These are phyloP conservation scores for Pleomassaria siparia DNA, from an alignment of 2,329 filamentous ascomycete species.

Conservation along the genomic window DNA sequence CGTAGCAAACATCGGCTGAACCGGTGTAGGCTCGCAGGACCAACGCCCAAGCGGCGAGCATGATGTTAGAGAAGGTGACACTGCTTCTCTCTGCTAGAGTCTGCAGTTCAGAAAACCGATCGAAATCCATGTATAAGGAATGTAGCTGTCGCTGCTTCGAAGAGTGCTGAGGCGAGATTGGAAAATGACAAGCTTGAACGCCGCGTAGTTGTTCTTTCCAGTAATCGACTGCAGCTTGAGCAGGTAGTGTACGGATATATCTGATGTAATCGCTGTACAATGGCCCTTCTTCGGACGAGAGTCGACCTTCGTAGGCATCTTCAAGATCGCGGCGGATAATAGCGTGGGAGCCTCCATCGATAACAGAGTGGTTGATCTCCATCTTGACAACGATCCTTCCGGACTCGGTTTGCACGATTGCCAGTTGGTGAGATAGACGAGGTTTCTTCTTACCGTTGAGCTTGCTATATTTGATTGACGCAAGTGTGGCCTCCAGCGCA, in stretches of 20 bases:
- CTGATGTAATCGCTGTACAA: slow-evolving; percentile 41
- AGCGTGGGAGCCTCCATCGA: slow-evolving; percentile 36
- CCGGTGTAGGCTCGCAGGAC: slow-evolving; percentile 33
- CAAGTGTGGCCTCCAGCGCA: slow-evolving; percentile 23
- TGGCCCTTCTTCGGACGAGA: slow-evolving; percentile 28
- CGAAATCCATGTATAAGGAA: slow-evolving; percentile 33
- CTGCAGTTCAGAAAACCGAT: slow-evolving; percentile 32
- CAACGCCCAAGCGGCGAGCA: slow-evolving; percentile 35
- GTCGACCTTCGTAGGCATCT: slow-evolving; percentile 30
- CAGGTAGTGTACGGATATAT: slow-evolving; percentile 26
- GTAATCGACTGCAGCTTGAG: slow-evolving; percentile 25
- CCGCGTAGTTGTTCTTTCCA: slow-evolving; percentile 36
- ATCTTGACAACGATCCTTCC: slow-evolving; percentile 36
- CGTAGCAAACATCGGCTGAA: slow-evolving; percentile 38
- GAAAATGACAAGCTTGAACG: slow-evolving; percentile 38
- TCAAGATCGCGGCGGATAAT: slow-evolving; percentile 35
- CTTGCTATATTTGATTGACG: slow-evolving; percentile 27
- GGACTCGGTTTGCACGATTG: slow-evolving; percentile 28
- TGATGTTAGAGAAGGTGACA: slow-evolving; percentile 36
- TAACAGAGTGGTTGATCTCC: slow-evolving; percentile 39
- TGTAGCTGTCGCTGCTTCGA: slow-evolving; percentile 27
- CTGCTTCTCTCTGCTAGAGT: slow-evolving; percentile 26
- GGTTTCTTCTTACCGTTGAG: slow-evolving; percentile 34
- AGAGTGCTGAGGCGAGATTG: slow-evolving; percentile 22
- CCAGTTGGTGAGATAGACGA: slow-evolving; percentile 35